A percentile compares a stretch with the other conserved stretches of the same genome.
Conservation (phyloP, 495 filamentous ascomycete species). For the Penicillium cinerascens region DNA sequence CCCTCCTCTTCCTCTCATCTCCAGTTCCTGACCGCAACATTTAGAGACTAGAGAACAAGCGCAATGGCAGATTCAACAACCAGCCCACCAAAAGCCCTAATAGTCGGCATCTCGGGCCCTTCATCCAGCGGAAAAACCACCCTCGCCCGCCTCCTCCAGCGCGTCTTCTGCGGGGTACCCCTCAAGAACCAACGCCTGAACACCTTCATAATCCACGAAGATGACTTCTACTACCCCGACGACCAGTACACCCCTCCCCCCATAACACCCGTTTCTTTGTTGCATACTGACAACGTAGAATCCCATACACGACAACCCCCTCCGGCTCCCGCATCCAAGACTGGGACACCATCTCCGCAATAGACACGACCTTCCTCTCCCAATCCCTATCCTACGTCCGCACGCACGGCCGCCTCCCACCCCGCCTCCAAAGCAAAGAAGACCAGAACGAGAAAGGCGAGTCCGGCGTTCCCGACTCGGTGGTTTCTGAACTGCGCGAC, state of each 20-base stretch:
- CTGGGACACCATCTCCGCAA: conserved; percentile 79
- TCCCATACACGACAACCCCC: conserved; percentile 47
- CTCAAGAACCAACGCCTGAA: conserved; percentile 10
- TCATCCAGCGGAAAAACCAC: conserved; percentile 82
- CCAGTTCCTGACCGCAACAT: not conserved
- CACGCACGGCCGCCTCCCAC: conserved; percentile 61
- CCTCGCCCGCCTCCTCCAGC: conserved; percentile 66
- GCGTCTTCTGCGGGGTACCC: conserved; percentile 52
- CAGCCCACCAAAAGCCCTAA: conserved; percentile 34
- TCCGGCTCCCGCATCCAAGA: conserved; percentile 59
- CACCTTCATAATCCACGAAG: conserved; percentile 81
- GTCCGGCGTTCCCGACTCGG: conserved; percentile 36
- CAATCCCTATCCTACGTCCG: conserved; percentile 61
- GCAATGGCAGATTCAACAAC: conserved; percentile 9
- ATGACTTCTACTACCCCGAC: conserved; percentile 88
- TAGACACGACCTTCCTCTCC: conserved; percentile 64
- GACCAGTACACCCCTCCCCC: conserved; percentile 48
- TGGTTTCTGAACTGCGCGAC: conserved; percentile 15
- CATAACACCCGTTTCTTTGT: not conserved
- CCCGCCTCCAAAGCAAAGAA: conserved; percentile 65
- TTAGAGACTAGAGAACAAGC: not conserved
- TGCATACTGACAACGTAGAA: conserved; percentile 20
- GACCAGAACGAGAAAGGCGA: conserved; percentile 66
- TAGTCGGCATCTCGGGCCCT: conserved; percentile 71
- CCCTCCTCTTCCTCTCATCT: not conserved